Conservation (phyloP, 208 protist genomes). For the Acanthamoeba castellanii region DNA sequence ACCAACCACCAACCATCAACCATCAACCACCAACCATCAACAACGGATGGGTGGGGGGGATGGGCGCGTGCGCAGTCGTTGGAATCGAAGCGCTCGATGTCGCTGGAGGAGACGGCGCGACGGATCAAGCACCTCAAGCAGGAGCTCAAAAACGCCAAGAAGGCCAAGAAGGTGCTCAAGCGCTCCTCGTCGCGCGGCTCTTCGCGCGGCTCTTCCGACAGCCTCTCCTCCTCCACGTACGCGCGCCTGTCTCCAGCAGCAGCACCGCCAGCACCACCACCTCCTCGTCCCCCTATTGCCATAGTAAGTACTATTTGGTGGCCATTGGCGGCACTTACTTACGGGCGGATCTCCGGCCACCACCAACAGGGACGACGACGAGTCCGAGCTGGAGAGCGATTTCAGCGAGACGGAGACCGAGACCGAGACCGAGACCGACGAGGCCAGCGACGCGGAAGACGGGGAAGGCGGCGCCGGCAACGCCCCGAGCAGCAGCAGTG, state of each 20-base stretch:
- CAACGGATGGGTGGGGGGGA: too few species aligned
- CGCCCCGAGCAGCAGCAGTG: too few species aligned
- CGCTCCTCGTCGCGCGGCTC: background rate
- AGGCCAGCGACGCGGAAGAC: background rate
- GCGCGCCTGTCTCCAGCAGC: background rate
- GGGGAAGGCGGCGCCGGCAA: too few species aligned
- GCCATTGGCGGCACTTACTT: too few species aligned
- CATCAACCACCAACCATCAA: too few species aligned
- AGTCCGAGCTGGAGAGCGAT: background rate
- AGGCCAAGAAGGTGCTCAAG: background rate
- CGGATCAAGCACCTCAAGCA: background rate
- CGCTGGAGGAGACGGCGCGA: background rate
- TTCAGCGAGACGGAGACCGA: background rate
- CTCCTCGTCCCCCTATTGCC: too few species aligned
- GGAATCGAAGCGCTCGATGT: background rate
- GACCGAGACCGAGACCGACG: background rate
- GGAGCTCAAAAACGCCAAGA: background rate
- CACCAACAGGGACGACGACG: background rate
- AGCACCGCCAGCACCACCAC: background rate
- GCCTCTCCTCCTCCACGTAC: background rate
- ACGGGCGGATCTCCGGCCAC: too few species aligned
- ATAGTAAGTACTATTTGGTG: too few species aligned
- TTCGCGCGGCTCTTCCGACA: background rate
- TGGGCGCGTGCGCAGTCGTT: background rate
- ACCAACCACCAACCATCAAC: too few species aligned